Percentiles rank a stretch among this genome's conserved stretches.
Evolutionary conservation across 805 yeast genomes (phyloP).

Genomic region (Ogataea wickerhamii): DNA sequence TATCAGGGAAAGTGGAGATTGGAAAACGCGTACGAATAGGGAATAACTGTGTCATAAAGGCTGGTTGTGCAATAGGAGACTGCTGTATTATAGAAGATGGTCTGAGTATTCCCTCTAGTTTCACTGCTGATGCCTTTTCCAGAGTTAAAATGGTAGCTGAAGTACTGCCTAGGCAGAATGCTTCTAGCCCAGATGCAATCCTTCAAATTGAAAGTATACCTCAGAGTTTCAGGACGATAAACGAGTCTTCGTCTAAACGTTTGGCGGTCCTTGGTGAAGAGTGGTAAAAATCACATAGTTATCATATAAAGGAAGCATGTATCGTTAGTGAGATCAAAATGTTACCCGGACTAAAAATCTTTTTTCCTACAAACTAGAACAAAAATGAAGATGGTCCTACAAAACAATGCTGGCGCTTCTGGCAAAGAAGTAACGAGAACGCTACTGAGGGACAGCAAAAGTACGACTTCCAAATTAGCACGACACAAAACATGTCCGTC

Average conservation of each 20-base stretch:
- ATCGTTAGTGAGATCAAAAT: too few relatives aligned
- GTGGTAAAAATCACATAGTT: too few relatives aligned
- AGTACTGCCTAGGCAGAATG: neutral
- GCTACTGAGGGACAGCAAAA: too few relatives aligned
- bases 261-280: slow-evolving; percentile 5
- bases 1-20: slow-evolving; percentile 36
- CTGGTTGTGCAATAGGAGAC: slow-evolving; percentile 43
- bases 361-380: too few relatives aligned
- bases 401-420: too few relatives aligned
- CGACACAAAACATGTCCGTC: slow-evolving; percentile 34
- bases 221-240: slow-evolving; percentile 27
- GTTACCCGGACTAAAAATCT: too few relatives aligned
- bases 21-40: slow-evolving; percentile 53
- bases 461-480: too few relatives aligned
- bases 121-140: slow-evolving; percentile 51
- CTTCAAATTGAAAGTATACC: slow-evolving; percentile 12
- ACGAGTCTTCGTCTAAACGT: slow-evolving; percentile 19
- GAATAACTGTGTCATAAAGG: slow-evolving; percentile 34
- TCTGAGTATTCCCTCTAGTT: slow-evolving; percentile 38
- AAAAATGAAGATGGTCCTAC: too few relatives aligned
- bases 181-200: neutral
- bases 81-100: slow-evolving; percentile 46
- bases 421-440: too few relatives aligned
- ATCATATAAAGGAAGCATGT: too few relatives aligned
- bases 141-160: slow-evolving; percentile 28